These are phyloP conservation scores for Kurtzmaniella quercitrusa DNA, from an alignment of 1,139 yeast species.

Conservation along the genomic window DNA sequence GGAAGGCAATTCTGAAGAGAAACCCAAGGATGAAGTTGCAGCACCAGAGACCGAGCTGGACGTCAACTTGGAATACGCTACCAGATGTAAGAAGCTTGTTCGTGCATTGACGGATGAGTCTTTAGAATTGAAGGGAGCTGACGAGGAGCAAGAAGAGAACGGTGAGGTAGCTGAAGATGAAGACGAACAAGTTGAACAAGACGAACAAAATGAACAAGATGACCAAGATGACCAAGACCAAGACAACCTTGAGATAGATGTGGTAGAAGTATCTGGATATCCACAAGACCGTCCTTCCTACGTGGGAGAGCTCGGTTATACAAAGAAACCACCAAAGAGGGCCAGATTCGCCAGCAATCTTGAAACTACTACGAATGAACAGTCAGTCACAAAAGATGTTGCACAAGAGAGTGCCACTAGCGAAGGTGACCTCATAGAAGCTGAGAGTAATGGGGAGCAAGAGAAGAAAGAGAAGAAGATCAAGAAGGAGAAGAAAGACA, in stretches of 20 bases:
- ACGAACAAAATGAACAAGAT: slow-evolving; percentile 8
- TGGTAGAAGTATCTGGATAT: slow-evolving; percentile 38
- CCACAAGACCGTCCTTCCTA: slow-evolving; percentile 5
- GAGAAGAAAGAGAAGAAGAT: slow-evolving; percentile 6
- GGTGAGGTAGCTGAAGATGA: slow-evolving; percentile 7
- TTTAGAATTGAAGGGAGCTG: slow-evolving; percentile 33
- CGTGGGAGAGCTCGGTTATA: slow-evolving; percentile 1
- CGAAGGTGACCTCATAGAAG: slow-evolving; percentile 1
- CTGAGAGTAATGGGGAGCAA: slow-evolving; percentile 10
- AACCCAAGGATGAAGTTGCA: slow-evolving; percentile 10
- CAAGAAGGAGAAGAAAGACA: slow-evolving; percentile 7
- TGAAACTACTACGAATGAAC: neutral
- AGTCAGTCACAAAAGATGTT: neutral
- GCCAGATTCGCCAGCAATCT: neutral
- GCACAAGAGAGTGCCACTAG: neutral
- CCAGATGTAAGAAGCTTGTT: slow-evolving; percentile 39
- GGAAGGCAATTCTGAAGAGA: slow-evolving; percentile 13
- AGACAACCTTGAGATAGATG: slow-evolving; percentile 31
- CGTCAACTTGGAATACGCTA: slow-evolving; percentile 31
- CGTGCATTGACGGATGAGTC: slow-evolving; percentile 33
- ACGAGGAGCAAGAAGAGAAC: slow-evolving; percentile 8
- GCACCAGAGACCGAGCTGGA: slow-evolving; percentile 18
- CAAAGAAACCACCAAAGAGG: neutral
- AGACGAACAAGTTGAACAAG: slow-evolving; percentile 8
- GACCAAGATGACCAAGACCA: slow-evolving; percentile 4